Percentiles rank a stretch among this genome's conserved stretches.
Evolutionary conservation across 2,329 filamentous ascomycete genomes (phyloP).

Genomic region (Sporothrix euskadiensis): DNA sequence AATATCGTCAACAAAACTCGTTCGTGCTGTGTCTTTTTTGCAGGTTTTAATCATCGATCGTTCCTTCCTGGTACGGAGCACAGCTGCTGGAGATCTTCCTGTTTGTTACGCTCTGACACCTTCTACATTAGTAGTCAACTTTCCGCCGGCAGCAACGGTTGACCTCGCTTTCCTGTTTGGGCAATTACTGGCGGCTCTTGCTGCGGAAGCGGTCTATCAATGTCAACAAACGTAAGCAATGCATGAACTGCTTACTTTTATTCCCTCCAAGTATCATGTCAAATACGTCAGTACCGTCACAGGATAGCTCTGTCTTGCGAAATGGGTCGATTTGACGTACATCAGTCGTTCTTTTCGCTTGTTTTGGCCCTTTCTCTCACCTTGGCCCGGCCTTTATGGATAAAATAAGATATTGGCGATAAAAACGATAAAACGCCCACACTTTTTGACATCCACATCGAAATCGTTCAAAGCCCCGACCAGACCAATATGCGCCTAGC

Average conservation of each 20-base stretch:
- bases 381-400: background rate
- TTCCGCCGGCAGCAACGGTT: background rate
- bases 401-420: background rate
- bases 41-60: background rate
- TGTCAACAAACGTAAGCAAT: background rate
- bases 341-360: background rate
- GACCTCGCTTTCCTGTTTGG: slow-evolving; percentile 5
- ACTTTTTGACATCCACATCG: background rate
- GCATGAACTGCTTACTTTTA: background rate
- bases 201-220: background rate
- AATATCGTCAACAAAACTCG: background rate
- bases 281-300: background rate
- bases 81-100: too few species aligned
- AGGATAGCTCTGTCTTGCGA: background rate
- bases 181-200: background rate
- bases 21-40: background rate
- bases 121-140: background rate
- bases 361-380: background rate
- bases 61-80: background rate
- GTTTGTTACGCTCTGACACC: background rate
- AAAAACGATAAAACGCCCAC: background rate
- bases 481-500: background rate
- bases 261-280: background rate
- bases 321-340: background rate
- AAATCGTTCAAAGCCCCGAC: background rate